A percentile compares a stretch with the other conserved stretches of the same genome.
Evolutionary conservation across 139 green algal species (phyloP).

Genomic region (Ulvella scutata): DNA sequence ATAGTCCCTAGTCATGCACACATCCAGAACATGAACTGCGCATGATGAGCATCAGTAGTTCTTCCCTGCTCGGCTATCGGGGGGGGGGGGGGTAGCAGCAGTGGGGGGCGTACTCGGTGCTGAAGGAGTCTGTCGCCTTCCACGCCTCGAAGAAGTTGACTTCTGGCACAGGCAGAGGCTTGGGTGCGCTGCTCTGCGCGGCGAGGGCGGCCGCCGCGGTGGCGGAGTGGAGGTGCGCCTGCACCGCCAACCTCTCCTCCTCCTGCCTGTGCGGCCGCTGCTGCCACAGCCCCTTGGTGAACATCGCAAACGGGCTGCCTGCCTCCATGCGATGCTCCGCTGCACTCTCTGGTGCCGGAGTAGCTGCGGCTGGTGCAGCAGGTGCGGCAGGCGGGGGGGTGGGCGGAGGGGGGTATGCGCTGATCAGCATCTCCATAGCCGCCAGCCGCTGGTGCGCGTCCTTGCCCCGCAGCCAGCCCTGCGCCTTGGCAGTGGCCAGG

Average conservation of each 20-base stretch:
- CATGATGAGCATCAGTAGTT: too few species aligned
- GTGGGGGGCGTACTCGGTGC: not conserved
- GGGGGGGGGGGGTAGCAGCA: too few species aligned
- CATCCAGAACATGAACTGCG: too few species aligned
- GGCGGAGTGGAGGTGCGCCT: not conserved
- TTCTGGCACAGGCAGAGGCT: not conserved
- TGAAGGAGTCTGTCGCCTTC: not conserved
- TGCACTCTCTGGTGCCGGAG: not conserved
- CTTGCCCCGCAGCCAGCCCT: not conserved
- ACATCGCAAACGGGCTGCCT: not conserved
- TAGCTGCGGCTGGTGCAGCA: not conserved
- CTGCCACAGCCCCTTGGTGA: not conserved
- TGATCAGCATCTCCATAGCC: not conserved
- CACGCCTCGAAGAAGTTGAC: not conserved
- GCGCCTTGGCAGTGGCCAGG: not conserved
- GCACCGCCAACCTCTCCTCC: not conserved
- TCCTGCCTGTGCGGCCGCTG: not conserved
- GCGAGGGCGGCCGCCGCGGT: not conserved
- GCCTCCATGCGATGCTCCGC: not conserved
- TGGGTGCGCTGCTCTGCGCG: not conserved
- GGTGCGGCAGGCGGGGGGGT: not conserved
- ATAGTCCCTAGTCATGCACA: too few species aligned
- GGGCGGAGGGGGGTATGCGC: not conserved
- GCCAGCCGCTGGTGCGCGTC: not conserved
- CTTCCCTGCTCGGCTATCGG: too few species aligned